Evolutionary conservation across 345 rosid species (phyloP), one percentile per base, ranked within the genome.

Genomic region (Nephelium lappaceum): DNA sequence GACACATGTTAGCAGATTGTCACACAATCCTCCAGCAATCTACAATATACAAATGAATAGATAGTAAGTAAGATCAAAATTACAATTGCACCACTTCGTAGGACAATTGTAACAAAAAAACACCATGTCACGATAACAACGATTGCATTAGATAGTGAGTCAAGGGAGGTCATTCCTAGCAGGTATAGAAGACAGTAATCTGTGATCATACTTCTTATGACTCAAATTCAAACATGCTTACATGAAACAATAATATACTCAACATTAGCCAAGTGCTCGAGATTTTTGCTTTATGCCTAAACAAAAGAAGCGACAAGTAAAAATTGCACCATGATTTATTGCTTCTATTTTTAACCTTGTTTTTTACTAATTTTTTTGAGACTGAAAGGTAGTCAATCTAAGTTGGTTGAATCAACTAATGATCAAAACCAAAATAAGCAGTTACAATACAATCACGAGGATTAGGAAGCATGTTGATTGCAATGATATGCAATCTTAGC

Each of bases 1-100:
- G 6, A 96, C 80, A 71, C 99, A 92, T 27, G 97, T 96, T 61
- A 96, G 83, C 80, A 96, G 85, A 87, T 91, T 96, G 83, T 94
- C 99, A 80, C 98, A 89, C 31, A 94, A 82, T 21, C 99, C 99
- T 23, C 97, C 95, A 62, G 98, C 99, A 83, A 96, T 93, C 99
- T 96, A 79, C 67, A 88, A 23, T 55, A 53, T n/a, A 49, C 66
- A 74, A 18, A 61, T 11, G 62, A 11, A 60, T n/a, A 62, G 2
- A 31, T 31, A 2, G 15, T 62, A 27, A 61, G 41, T 23, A 31
- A 73, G 73, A 23, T 16, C 11, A 36, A 53, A 43, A 5, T 65
- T 23, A 43, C 43, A 64, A 80, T 21, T 27, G 43, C 10, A 38
- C 47, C 47, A 45, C 31, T 39, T 19, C 39, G n/a, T 60, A 60